Evolutionary conservation across 495 filamentous ascomycete species (phyloP), one percentile per base, ranked within the genome.

Genomic region (Cladorrhinum samala): DNA sequence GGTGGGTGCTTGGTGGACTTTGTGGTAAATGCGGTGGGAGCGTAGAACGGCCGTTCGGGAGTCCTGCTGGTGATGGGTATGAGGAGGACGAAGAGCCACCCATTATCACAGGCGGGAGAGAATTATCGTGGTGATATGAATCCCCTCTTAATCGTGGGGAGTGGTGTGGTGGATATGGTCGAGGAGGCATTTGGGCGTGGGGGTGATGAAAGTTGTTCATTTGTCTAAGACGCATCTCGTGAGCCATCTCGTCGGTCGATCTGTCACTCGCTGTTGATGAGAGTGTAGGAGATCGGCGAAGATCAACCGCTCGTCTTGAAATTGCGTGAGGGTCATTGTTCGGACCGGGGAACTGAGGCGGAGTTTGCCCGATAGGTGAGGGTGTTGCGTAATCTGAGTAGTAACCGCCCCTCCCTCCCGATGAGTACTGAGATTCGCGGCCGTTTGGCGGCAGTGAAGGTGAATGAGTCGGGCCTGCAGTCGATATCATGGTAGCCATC

Each of bases 221-320:
- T 24, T 66, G 65, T 36, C 63, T 56, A 19, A 61, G 14, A 0
- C 61, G 58, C 36, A 59, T 33, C 33, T 67, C 64, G 11, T 72
- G 67, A 27, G 63, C 62, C 14, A 54, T 39, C 46, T 73, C 72
- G 25, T 64, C 69, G 5, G 57, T 50, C 33, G 69, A 66, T 50
- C 69, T 60, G 21, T 68, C 69, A 38, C 68, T 68, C 46, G 65
- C 59, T 24, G 59, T 66, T 3, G 67, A 70, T 1, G 68, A 65
- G 27, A 67, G 62, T 3, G 66, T 53, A 3, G 71, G 70, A 21
- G 66, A 74, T 38, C 52, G 63, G 21, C 64, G 61, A 18, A 57
- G 49, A 25, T 77, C 71, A 19, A 62, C 57, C 11, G 57, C 54
- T 33, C 67, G 63, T 52, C 72, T 65, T 11, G 59, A 49, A 25